Base-by-base conservation (phyloP, 345 rosid genomes). In the Aquilaria sinensis region DNA sequence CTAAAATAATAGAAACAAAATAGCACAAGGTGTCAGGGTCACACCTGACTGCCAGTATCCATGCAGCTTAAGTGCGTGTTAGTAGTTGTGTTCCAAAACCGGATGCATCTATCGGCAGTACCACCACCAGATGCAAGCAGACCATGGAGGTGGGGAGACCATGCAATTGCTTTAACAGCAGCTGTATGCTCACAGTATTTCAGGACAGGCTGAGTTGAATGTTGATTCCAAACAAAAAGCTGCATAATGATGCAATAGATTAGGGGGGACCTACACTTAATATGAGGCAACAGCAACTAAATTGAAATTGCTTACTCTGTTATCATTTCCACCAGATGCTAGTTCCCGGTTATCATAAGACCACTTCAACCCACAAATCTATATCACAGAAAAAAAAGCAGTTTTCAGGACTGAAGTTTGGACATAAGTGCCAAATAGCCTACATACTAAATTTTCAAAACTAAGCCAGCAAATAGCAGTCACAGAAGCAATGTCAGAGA, bases 121-220 rank as follows among this genome's bases (percentile, higher is more conserved):
- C 99, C 99, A 31, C 99, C 99, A 31, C 99, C 99, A 5, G 98
- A 95, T 53, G 99, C 99, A 70, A 95, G 96, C 71, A 95, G 89
- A 59, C 99, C 99, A 48, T 89, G 84, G 60, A 91, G 87, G 84
- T 91, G 98, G 0, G 99, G 99, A 10, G 99, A 95, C 99, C 99
- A 95, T 1, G 99, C 96, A 75, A 95, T 95, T 65, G 99, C 99
- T 81, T 95, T 95, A 32, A 95, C 99, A 43, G 99, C 99, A 32
- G 99, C 99, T 48, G 94, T 81, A 76, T 95, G 99, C 64, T 87
- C 99, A 68, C 92, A 79, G 79, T 81, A 95, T 78, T 82, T 95
- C 66, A 91, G 69, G 46, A 91, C 81, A 41, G 99, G 98, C 51
- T 95, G 96, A 63, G 85, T 87, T 66, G 99, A 87, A 67, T 85